Conservation (phyloP, 176 grass and related monocot genomes). For the Rhynchospora breviuscula region DNA sequence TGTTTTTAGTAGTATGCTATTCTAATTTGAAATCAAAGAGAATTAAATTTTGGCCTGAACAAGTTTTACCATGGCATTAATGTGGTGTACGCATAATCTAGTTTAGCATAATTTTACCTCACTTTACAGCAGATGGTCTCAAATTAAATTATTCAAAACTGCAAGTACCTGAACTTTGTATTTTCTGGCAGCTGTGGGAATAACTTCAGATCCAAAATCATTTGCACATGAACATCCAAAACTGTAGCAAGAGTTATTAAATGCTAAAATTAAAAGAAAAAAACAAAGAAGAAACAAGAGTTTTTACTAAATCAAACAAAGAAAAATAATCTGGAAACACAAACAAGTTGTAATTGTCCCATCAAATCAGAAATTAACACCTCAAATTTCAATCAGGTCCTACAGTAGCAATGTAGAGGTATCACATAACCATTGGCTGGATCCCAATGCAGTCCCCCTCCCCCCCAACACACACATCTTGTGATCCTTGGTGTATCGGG, state of each 20-base stretch:
- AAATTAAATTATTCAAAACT: not conserved
- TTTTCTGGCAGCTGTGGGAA: conserved; percentile 64
- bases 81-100: not conserved
- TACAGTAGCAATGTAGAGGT: not conserved
- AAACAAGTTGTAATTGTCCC: not conserved
- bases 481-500: not conserved
- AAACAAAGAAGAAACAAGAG: not conserved
- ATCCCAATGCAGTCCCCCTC: not conserved
- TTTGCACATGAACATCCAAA: conserved; percentile 57
- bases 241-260: conserved; percentile 29
- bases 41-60: not conserved
- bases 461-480: not conserved
- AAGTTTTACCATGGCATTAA: too few relatives aligned
- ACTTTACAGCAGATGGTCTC: not conserved
- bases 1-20: not conserved
- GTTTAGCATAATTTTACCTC: not conserved
- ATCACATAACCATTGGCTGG: not conserved
- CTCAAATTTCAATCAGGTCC: not conserved
- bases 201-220: conserved; percentile 92
- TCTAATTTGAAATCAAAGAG: not conserved
- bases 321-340: not conserved
- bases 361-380: not conserved
- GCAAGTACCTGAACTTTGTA: conserved; percentile 60
- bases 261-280: not conserved
- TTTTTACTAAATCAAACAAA: not conserved